A percentile compares a stretch with the other conserved stretches of the same genome.
Conservation (phyloP, 1,284 basidiomycete genomes). For the Vanrija sp. region DNA sequence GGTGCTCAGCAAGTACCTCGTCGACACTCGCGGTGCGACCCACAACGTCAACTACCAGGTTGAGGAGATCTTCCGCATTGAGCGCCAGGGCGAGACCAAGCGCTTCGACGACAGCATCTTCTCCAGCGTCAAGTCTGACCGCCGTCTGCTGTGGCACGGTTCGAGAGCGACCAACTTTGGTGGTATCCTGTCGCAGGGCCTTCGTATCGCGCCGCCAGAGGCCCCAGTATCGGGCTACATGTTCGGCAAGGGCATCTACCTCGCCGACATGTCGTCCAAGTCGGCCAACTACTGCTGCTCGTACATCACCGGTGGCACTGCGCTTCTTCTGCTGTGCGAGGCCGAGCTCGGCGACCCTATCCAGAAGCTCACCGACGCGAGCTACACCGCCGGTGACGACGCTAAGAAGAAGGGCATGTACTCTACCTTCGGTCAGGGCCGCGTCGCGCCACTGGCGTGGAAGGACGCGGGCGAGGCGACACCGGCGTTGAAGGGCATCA, state of each 20-base stretch:
- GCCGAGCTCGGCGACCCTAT: conserved; percentile 20
- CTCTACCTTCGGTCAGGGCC: conserved; percentile 20
- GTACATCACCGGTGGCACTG: conserved; percentile 19
- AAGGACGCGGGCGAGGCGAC: conserved; percentile 17
- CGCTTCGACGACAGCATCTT: conserved; percentile 57
- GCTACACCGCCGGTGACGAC: conserved; percentile 13
- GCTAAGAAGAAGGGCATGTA: conserved; percentile 8
- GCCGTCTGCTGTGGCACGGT: conserved; percentile 64
- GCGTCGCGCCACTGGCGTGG: conserved; percentile 12
- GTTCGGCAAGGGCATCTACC: conserved; percentile 68
- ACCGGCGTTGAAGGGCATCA: conserved; percentile 13
- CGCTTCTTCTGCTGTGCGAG: conserved; percentile 20
- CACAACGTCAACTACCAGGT: conserved; percentile 52
- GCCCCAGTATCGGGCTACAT: conserved; percentile 55
- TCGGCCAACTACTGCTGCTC: conserved; percentile 61
- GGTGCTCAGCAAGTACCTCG: conserved; percentile 55
- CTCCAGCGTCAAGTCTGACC: conserved; percentile 52
- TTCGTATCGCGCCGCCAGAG: conserved; percentile 66
- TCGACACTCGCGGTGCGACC: conserved; percentile 56
- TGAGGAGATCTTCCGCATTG: conserved; percentile 57
- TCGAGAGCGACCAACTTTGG: conserved; percentile 37
- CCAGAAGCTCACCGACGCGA: conserved; percentile 9
- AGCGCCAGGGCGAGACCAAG: conserved; percentile 54
- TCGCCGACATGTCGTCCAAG: conserved; percentile 67
- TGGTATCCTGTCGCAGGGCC: conserved; percentile 63